Evolutionary conservation across 2,329 filamentous ascomycete species (phyloP).

Genomic region (Verruconis gallopava): DNA sequence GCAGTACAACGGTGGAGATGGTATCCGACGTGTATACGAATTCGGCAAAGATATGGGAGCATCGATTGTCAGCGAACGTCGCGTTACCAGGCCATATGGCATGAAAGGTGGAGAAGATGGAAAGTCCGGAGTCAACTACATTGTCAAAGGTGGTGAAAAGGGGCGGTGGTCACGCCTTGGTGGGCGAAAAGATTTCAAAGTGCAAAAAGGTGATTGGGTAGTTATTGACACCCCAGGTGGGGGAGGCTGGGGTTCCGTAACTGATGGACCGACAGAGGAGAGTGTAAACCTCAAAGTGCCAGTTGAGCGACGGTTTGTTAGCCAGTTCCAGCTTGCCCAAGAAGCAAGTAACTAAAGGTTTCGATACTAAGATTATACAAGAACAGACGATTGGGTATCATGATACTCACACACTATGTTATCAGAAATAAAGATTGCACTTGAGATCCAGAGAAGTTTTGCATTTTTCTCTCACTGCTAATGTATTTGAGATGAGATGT

Average conservation of each 20-base stretch:
- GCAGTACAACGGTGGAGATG: constrained; percentile 58
- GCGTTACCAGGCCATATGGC: constrained; percentile 69
- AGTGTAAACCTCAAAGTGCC: constrained; percentile 43
- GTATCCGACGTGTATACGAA: constrained; percentile 67
- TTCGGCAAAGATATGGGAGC: constrained; percentile 67
- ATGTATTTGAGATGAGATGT: too few species aligned
- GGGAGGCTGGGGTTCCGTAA: constrained; percentile 58
- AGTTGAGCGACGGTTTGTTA: constrained; percentile 34
- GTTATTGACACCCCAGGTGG: constrained; percentile 68
- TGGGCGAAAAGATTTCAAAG: constrained; percentile 66
- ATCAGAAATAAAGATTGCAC: too few species aligned
- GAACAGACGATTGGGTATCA: too few species aligned
- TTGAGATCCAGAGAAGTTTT: too few species aligned
- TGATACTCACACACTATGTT: too few species aligned
- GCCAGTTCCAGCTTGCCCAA: constrained; percentile 14
- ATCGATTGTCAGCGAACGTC: constrained; percentile 62
- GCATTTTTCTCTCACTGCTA: too few species aligned
- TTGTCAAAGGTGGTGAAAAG: constrained; percentile 56
- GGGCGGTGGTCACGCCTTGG: constrained; percentile 55
- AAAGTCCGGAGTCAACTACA: constrained; percentile 69
- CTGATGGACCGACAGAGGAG: constrained; percentile 40
- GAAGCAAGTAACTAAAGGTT: constrained; percentile 15
- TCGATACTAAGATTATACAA: too few species aligned
- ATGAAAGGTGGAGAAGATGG: constrained; percentile 72
- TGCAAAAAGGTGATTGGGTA: constrained; percentile 65